Evolutionary conservation across 257 asterid genomes (phyloP), one percentile per base, ranked within the genome.

Genomic region (Solanum bulbocastanum): DNA sequence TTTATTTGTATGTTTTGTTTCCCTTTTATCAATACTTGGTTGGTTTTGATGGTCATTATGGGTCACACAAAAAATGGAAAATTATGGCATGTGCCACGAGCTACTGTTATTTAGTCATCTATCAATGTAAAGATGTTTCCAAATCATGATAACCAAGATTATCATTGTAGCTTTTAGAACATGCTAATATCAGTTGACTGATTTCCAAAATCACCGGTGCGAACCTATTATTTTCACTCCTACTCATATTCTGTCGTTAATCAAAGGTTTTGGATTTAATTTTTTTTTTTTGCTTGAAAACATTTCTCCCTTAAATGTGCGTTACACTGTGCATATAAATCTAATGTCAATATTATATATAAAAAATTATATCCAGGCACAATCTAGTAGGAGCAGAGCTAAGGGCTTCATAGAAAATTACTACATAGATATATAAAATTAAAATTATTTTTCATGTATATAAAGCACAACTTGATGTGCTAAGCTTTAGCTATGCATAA

Each of bases 101-200:
- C 85, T 81, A 81, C 85, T 81, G 85, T 81, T 81, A 81, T 81
- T 81, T 81, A 30, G 85, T 49, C 85, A 81, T 81, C 85, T 81
- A 81, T 49, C 27, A 81, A 27, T 81, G 30, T 46, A 49, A 81
- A 81, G 42, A 16, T 27, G 69, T 46, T 81, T 46, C 68, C 30
- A 81, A 46, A 49, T 81, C 30, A 81, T 18, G n/a, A 52, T 81
- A 81, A 81, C 85, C 39, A 46, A 81, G 12, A 46, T 30, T 81
- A 81, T 79, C 25, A 44, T 42, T 79, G 49, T 2, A 79, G 27
- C 85, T 81, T 81, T 81, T 81, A 49, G 85, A 81, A 81, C 85
- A 81, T 46, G 85, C 85, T 81, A 16, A 30, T 49, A 81, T 46
- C 11, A 49, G 27, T 81, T 27, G 85, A 81, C 68, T 46, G 40